A percentile compares a stretch with the other conserved stretches of the same genome.
phyloP scores from a whole-genome alignment of 306 rosid species.

The Psophocarpus tetragonolobus region DNA sequence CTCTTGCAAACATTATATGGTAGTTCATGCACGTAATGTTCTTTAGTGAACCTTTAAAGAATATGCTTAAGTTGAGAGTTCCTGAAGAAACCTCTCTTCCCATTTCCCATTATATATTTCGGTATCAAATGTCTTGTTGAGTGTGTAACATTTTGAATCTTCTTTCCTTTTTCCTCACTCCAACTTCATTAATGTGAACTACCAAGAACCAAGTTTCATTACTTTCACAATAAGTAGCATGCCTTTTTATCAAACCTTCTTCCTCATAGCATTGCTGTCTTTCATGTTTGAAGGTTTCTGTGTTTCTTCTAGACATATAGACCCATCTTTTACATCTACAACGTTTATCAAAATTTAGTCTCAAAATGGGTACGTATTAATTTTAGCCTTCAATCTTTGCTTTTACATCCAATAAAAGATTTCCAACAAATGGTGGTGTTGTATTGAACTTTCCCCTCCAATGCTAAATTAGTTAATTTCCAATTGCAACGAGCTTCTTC shows the following conservation, averaged over 20 bases:
- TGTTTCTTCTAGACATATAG: neutral
- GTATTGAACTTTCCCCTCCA: neutral
- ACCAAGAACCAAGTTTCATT: conserved; percentile 45
- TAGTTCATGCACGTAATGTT: conserved; percentile 50
- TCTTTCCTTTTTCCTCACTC: conserved; percentile 57
- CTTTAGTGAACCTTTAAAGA: conserved; percentile 30
- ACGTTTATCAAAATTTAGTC: neutral
- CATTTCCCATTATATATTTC: conserved; percentile 32
- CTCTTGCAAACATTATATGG: conserved; percentile 34
- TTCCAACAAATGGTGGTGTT: neutral
- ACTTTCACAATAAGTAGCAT: conserved; percentile 25
- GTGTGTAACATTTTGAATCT: conserved; percentile 38
- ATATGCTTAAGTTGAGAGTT: conserved; percentile 54
- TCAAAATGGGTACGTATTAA: neutral
- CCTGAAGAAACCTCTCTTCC: conserved; percentile 43
- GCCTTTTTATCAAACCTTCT: conserved; percentile 27
- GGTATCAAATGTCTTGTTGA: conserved; percentile 28
- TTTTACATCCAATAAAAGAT: neutral
- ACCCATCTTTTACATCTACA: neutral
- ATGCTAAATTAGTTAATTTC: neutral
- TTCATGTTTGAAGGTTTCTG: conserved; percentile 33
- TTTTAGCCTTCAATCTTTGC: neutral
- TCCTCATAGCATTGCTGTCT: conserved; percentile 14
- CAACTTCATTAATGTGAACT: conserved; percentile 44
- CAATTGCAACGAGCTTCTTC: neutral